Percentiles rank a stretch among this genome's conserved stretches.
Conservation (phyloP, 352 stramenopile species). For the Phytophthora fragariaefolia region DNA sequence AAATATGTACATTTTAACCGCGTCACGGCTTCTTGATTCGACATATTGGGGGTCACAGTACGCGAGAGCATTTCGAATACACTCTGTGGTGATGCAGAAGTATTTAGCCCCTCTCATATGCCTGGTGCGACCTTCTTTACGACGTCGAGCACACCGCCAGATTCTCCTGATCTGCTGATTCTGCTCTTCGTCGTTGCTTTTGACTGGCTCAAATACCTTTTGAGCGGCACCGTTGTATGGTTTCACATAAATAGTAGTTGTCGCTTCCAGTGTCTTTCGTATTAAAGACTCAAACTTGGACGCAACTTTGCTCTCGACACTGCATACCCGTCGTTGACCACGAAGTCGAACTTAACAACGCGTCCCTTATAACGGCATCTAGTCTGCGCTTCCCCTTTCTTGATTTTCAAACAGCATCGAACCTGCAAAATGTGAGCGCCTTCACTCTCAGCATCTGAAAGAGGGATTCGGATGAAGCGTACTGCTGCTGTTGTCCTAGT, state of each 20-base stretch:
- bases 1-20: conserved; percentile 18
- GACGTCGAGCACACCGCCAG: no score
- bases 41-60: conserved; percentile 16
- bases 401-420: no score
- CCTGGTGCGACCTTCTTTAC: no score
- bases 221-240: not conserved
- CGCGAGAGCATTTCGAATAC: conserved; percentile 6
- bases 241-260: not conserved
- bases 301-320: not conserved
- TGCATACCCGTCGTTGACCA: not conserved
- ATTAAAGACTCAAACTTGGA: not conserved
- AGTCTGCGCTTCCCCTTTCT: no score
- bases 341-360: no score
- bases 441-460: no score
- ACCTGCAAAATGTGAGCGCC: no score
- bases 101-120: conserved; percentile 7
- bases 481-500: no score
- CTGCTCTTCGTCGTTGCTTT: no score
- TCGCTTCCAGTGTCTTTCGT: not conserved
- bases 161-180: not conserved
- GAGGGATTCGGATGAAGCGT: no score
- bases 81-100: conserved; percentile 13
- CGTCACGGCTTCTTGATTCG: conserved; percentile 1
- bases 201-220: not conserved
- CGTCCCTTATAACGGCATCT: no score